Evolutionary conservation across 495 filamentous ascomycete species (phyloP), one percentile per base, ranked within the genome.

Genomic region (Penicillium canescens): DNA sequence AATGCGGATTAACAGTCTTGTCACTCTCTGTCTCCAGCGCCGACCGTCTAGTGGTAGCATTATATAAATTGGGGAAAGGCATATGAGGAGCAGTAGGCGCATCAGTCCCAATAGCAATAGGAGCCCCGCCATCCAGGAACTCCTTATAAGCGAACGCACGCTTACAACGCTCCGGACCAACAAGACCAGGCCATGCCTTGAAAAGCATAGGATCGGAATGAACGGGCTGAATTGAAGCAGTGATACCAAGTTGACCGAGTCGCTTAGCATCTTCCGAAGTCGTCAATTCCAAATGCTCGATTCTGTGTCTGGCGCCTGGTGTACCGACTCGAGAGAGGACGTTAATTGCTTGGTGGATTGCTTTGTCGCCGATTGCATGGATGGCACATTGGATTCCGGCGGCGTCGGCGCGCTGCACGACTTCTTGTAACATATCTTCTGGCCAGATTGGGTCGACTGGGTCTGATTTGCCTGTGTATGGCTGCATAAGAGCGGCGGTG

Each of bases 291-390:
- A 86, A 67, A 57, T 86, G 83, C 59, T 86, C 83, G 53, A 86
- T 80, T 24, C 83, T 71, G 36, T 84, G 83, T 33, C 83, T 40
- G 1, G 55, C 49, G 20, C 61, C 63, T n/a, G 61, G 63, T 0
- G 57, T 75, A 1, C 70, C 75, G 45, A 76, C 67, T 42, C 68
- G 60, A 36, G 77, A 76, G 20, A 88, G 59, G 4, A 74, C 73
- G 53, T 86, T 76, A 40, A 86, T 78, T 1, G 81, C 80, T 56
- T 80, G 73, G 42, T 69, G 68, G 28, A 86, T 69, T 1, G 85
- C 79, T 14, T 63, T 67, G 48, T 88, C 84, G 35, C 85, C 85
- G 48, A 88, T 88, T 11, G 85, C 85, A 55, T 88, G 85, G 26
- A 88, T 75, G 1, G 85, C 85, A 37, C 82, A 79, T 65, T 88